These are phyloP conservation scores for Lentinula edodes DNA, from an alignment of 768 basidiomycete genomes.

Conservation along the genomic window DNA sequence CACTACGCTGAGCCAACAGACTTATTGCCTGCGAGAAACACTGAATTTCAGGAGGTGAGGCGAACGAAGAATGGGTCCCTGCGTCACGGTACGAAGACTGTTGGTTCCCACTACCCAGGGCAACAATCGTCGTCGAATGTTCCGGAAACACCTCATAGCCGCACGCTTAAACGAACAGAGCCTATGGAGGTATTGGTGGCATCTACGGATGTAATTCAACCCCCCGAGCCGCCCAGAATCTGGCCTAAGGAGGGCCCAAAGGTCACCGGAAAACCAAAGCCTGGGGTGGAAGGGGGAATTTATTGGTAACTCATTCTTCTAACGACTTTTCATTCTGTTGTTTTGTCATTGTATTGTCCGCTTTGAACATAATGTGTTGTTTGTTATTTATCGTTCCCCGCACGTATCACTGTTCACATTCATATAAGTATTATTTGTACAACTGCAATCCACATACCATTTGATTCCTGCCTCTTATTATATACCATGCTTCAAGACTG, in stretches of 20 bases:
- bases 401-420: too few species aligned
- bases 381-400: too few species aligned
- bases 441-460: too few species aligned
- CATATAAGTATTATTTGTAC: too few species aligned
- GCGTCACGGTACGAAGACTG: background rate
- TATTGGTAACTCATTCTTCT: background rate
- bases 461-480: too few species aligned
- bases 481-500: too few species aligned
- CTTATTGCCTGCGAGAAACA: too few species aligned
- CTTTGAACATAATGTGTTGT: too few species aligned
- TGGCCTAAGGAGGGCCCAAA: background rate
- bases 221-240: background rate
- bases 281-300: background rate
- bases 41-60: background rate
- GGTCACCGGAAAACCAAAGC: conserved; percentile 1
- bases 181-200: background rate
- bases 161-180: background rate
- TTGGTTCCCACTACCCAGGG: too few species aligned
- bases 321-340: background rate
- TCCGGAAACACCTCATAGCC: background rate
- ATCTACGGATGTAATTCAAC: background rate
- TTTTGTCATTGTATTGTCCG: background rate
- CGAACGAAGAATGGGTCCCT: background rate
- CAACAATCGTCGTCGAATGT: background rate
- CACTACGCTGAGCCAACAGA: too few species aligned